Percentiles rank a stretch among this genome's conserved stretches.
These are phyloP conservation scores for Aspergillus fumigatus DNA, from an alignment of 2,329 filamentous ascomycete species.

Conservation along the genomic window DNA sequence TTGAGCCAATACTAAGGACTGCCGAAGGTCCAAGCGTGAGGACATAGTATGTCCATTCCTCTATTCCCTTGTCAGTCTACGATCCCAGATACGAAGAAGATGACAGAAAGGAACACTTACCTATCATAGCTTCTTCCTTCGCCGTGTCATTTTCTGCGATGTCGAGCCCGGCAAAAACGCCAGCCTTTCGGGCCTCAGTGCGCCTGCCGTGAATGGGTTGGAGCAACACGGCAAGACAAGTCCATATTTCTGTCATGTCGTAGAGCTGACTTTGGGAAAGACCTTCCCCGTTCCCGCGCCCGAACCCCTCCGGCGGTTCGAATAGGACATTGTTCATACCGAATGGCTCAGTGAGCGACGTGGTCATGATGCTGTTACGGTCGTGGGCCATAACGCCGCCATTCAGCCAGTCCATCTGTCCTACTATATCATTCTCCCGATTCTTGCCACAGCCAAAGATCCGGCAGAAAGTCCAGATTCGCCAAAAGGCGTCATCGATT, in stretches of 20 bases:
- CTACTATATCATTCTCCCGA: constrained; percentile 55
- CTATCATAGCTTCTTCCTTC: constrained; percentile 50
- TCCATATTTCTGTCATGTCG: constrained; percentile 63
- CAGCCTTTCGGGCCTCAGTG: constrained; percentile 50
- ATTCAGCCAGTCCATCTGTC: constrained; percentile 60
- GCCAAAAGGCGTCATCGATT: constrained; percentile 60
- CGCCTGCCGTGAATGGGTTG: constrained; percentile 53
- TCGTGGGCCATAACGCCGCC: constrained; percentile 51
- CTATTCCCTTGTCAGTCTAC: constrained; percentile 29
- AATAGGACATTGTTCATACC: constrained; percentile 52
- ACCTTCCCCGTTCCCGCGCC: constrained; percentile 51
- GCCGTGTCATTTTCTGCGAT: constrained; percentile 38
- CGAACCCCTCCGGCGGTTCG: constrained; percentile 55
- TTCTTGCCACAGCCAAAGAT: constrained; percentile 58
- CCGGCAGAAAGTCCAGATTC: constrained; percentile 62
- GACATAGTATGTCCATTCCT: constrained; percentile 59
- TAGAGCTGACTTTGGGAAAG: constrained; percentile 55
- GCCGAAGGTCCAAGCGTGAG: constrained; percentile 56
- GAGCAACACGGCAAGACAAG: constrained; percentile 54
- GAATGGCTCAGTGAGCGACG: constrained; percentile 47
- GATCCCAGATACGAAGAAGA: not conserved
- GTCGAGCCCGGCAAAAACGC: constrained; percentile 54
- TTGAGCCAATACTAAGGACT: constrained; percentile 49
- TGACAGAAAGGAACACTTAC: constrained; percentile 29
- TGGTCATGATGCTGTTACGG: constrained; percentile 34